Evolutionary conservation across 371 early-diverging fungal species (phyloP), one percentile per base, ranked within the genome.

Genomic region (Lichtheimia ramosa): DNA sequence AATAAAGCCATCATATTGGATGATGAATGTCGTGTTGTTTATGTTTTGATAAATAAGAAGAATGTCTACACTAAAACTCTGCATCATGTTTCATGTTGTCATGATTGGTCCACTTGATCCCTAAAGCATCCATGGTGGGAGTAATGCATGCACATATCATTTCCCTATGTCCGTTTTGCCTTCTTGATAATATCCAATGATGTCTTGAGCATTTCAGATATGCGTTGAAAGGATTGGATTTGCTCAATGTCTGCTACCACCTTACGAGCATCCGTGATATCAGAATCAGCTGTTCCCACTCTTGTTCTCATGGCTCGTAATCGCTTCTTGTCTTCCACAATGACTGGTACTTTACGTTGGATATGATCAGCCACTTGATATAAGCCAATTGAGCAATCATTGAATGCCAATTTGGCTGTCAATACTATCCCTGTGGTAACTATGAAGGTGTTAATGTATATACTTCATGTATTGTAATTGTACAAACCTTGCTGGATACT

Each of bases 281-380:
- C 71, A 1, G 62, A 63, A 25, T 64, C 66, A n/a, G 74, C 71
- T 12, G 59, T 58, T 4, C 66, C 59, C 16, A 77, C 70, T 34
- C 59, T 49, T 10, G 52, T 43, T 7, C 40, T 53, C 8, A 54
- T 43, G 3, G 55, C 48, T 23, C 43, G 48, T 18, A 71, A 23
- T 25, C 61, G 54, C 39, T 56, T 56, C 51, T 62, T 65, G 12
- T 63, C 60, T 3, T 67, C 69, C 15, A 73, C 64, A 23, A 74
- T 51, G n/a, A 55, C 54, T 20, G 77, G 74, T 18, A 73, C 72
- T 65, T 65, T 71, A 8, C 70, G 66, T 41, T 71, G 70, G 14
- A 77, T 69, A 59, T 77, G 77, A 8, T 77, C 77, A 16, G 63
- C 60, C 41, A 77, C 62, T 34, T 69, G 62, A 48, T 67, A 69